Conservation (phyloP, 768 basidiomycete species). For the Russula sp. region DNA sequence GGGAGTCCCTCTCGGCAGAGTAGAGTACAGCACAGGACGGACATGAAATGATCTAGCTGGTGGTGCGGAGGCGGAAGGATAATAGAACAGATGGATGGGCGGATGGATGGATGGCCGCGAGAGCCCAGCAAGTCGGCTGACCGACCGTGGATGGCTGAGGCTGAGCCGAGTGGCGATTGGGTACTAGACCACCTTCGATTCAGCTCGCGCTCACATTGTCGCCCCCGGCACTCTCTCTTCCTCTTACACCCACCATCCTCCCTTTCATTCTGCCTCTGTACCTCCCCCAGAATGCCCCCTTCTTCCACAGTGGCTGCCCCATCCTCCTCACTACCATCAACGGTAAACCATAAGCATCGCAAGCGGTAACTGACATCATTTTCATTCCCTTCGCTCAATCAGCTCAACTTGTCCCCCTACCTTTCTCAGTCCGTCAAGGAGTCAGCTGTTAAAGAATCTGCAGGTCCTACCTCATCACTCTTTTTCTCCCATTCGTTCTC, state of each 20-base stretch:
- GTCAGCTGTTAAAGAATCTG: constrained; percentile 34
- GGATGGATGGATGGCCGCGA: neutral
- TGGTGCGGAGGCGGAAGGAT: no score
- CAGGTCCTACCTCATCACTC: constrained; percentile 29
- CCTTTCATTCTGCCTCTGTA: neutral
- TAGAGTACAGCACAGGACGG: no score
- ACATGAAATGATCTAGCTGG: neutral
- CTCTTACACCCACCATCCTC: constrained; percentile 18
- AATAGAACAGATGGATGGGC: no score
- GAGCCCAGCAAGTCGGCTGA: constrained; percentile 17
- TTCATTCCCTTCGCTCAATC: neutral
- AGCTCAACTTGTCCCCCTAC: constrained; percentile 14
- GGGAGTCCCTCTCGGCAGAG: neutral
- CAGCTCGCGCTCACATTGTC: constrained; percentile 17
- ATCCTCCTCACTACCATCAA: neutral
- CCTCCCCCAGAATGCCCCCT: constrained; percentile 5
- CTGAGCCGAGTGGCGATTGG: constrained; percentile 20
- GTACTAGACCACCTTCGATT: constrained; percentile 15
- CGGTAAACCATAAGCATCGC: constrained; percentile 13
- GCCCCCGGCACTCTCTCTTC: constrained; percentile 11
- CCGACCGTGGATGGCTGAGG: constrained; percentile 14
- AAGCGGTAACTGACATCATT: constrained; percentile 17
- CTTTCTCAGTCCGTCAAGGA: constrained; percentile 24
- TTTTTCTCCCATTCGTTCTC: neutral
- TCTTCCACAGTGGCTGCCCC: neutral